Percentiles rank a stretch among this genome's conserved stretches.
phyloP scores from a whole-genome alignment of 305 asterid genomes.

The Salvia sclarea region DNA sequence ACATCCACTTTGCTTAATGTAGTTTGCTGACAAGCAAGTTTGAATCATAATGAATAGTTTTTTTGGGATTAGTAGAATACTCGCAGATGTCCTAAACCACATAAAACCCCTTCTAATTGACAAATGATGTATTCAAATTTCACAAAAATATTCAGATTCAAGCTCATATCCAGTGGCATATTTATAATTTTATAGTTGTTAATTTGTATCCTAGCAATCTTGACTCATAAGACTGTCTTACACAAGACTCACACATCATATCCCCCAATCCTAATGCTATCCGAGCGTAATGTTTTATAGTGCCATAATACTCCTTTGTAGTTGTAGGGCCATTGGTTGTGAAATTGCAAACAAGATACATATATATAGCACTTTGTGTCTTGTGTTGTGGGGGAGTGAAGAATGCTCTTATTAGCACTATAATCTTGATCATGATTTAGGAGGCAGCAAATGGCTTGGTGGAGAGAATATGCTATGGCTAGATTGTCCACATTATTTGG shows the following conservation, averaged over 20 bases:
- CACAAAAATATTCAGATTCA: too few relatives aligned
- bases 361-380: conserved; percentile 37
- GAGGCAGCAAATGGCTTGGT: conserved; percentile 29
- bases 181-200: not conserved
- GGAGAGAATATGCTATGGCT: conserved; percentile 38
- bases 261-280: not conserved
- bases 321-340: conserved; percentile 34
- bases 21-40: conserved; percentile 30
- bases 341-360: conserved; percentile 42
- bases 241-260: not conserved
- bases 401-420: conserved; percentile 34
- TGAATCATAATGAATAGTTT: conserved; percentile 6
- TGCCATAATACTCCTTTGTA: conserved; percentile 28
- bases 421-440: conserved; percentile 28
- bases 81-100: not conserved
- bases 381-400: conserved; percentile 36
- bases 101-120: not conserved
- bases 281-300: conserved; percentile 8
- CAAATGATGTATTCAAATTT: not conserved
- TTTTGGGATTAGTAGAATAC: conserved; percentile 16
- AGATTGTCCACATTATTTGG: conserved; percentile 56
- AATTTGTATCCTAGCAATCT: too few relatives aligned
- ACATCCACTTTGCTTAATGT: conserved; percentile 37
- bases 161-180: not conserved
- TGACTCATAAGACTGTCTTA: not conserved